Evolutionary conservation across 1,139 yeast genomes (phyloP).

Genomic region (Suhomyces chickasaworum): DNA sequence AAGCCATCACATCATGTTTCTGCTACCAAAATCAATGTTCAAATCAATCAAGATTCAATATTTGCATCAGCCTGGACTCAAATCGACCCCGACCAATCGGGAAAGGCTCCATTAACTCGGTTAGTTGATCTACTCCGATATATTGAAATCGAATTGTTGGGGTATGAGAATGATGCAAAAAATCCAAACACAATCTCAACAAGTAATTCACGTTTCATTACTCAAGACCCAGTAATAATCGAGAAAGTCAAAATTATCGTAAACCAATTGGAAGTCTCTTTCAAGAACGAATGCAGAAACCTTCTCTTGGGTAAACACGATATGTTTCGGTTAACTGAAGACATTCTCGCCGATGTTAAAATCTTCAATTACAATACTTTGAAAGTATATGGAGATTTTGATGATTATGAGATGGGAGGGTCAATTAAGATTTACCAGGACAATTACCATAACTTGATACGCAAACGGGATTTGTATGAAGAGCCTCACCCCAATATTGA

Average conservation of each 20-base stretch:
- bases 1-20: background rate
- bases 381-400: conserved; percentile 16
- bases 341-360: conserved; percentile 16
- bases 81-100: conserved; percentile 8
- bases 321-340: conserved; percentile 16
- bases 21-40: background rate
- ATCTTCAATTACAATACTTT: conserved; percentile 17
- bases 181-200: too few species aligned
- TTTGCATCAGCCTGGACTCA: conserved; percentile 16
- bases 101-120: conserved; percentile 8
- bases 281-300: conserved; percentile 10
- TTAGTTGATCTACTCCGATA: conserved; percentile 12
- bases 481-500: background rate
- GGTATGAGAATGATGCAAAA: background rate
- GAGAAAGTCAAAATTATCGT: conserved; percentile 5
- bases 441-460: conserved; percentile 7
- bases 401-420: conserved; percentile 5
- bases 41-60: conserved; percentile 5
- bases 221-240: conserved; percentile 9
- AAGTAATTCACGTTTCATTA: conserved; percentile 2
- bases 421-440: conserved; percentile 14
- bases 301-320: conserved; percentile 15
- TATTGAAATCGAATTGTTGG: conserved; percentile 15
- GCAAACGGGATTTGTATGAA: background rate
- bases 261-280: conserved; percentile 13